Conservation (phyloP, 257 asterid species). For the Buddleja alternifolia region DNA sequence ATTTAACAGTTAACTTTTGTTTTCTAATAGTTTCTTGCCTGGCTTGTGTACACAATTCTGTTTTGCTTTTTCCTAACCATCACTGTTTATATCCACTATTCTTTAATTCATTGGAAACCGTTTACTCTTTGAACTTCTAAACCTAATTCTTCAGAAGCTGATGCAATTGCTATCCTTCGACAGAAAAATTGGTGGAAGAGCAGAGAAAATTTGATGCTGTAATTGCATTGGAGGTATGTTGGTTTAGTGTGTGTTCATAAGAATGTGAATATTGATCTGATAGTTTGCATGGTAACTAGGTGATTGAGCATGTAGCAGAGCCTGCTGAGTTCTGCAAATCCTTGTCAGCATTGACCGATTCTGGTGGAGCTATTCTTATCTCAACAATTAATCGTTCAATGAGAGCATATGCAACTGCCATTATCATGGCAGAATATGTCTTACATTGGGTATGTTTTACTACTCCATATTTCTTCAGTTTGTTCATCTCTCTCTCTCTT, state of each 20-base stretch:
- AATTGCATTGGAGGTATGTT: conserved; percentile 80
- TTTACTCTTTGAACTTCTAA: conserved; percentile 31
- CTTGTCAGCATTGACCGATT: conserved; percentile 68
- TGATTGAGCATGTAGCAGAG: conserved; percentile 93
- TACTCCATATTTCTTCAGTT: conserved; percentile 7
- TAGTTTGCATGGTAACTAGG: conserved; percentile 45
- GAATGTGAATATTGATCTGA: conserved; percentile 24
- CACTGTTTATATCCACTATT: not conserved
- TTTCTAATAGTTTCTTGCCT: not conserved
- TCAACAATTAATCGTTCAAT: conserved; percentile 92
- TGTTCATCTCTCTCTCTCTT: not conserved
- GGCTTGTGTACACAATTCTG: not conserved
- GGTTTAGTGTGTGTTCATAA: not conserved
- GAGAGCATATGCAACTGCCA: conserved; percentile 93
- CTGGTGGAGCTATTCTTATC: conserved; percentile 78
- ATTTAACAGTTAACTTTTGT: not conserved
- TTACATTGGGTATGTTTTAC: conserved; percentile 72
- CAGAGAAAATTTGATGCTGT: conserved; percentile 83
- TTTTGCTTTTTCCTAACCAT: not conserved
- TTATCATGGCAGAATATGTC: conserved; percentile 75
- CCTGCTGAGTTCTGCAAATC: conserved; percentile 93
- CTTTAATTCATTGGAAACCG: conserved; percentile 9
- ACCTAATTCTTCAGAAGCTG: conserved; percentile 33
- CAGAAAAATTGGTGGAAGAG: conserved; percentile 94
- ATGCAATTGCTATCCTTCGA: conserved; percentile 37